Conservation (phyloP, 495 filamentous ascomycete genomes). For the Parathielavia hyrcaniae region DNA sequence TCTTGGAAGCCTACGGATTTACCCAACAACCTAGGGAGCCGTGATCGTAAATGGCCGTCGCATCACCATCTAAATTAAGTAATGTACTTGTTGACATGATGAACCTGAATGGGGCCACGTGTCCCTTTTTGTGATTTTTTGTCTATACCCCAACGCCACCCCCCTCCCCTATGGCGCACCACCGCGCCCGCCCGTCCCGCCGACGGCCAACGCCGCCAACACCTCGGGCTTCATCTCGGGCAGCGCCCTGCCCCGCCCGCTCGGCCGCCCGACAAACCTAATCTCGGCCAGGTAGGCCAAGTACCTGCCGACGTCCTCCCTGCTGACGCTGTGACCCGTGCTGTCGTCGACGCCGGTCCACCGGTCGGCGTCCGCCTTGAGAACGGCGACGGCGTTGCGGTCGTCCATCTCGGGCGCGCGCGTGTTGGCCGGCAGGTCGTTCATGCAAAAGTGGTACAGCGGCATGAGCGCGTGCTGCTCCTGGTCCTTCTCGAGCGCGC, state of each 20-base stretch:
- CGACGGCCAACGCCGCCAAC: constrained; percentile 38
- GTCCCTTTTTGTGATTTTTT: background rate
- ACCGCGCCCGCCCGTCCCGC: constrained; percentile 30
- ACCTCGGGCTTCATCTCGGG: constrained; percentile 50
- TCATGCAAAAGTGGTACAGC: constrained; percentile 76
- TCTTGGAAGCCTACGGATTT: no score
- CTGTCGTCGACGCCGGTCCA: constrained; percentile 61
- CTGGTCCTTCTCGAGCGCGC: constrained; percentile 45
- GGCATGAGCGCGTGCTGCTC: constrained; percentile 74
- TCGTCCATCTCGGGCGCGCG: constrained; percentile 79
- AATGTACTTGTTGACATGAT: no score
- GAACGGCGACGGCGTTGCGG: constrained; percentile 56
- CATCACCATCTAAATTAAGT: no score
- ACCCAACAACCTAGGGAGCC: no score
- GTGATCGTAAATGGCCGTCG: no score
- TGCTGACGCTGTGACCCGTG: constrained; percentile 57
- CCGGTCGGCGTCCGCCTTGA: constrained; percentile 52
- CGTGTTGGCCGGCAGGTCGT: constrained; percentile 70
- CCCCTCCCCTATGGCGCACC: constrained; percentile 19
- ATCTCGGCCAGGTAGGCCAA: constrained; percentile 62
- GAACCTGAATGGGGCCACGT: background rate
- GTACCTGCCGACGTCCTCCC: constrained; percentile 66
- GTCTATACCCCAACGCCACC: background rate
- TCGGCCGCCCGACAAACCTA: constrained; percentile 61
- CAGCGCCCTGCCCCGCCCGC: constrained; percentile 42